phyloP scores from a whole-genome alignment of 148 eudicot species.

The Nepenthes gracilis region DNA sequence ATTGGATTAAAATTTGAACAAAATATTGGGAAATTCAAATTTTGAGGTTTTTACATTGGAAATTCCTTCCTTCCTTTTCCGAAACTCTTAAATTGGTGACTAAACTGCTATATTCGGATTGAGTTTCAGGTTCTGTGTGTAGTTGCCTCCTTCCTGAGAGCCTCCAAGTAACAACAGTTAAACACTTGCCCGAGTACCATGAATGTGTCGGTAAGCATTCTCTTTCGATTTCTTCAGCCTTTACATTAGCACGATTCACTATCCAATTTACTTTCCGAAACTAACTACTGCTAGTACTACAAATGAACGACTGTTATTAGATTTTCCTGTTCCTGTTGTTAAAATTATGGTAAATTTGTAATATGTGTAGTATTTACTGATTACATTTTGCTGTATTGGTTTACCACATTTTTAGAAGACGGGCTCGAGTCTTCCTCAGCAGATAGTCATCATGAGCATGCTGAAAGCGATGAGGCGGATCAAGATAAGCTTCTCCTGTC shows the following conservation, averaged over 20 bases:
- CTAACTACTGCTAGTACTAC: no score
- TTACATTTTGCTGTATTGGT: slow-evolving; percentile 7
- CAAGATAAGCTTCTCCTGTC: slow-evolving; percentile 33
- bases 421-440: slow-evolving; percentile 34
- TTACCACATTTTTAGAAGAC: slow-evolving; percentile 19
- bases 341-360: no score
- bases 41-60: no score
- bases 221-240: neutral
- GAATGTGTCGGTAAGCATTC: slow-evolving; percentile 31
- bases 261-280: no score
- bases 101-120: neutral
- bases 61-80: neutral
- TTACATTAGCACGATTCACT: neutral
- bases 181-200: slow-evolving; percentile 68
- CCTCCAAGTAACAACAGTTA: slow-evolving; percentile 68
- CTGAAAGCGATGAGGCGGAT: slow-evolving; percentile 43
- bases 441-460: slow-evolving; percentile 21
- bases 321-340: no score
- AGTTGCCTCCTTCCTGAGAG: slow-evolving; percentile 87
- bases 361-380: neutral
- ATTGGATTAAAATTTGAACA: no score
- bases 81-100: neutral
- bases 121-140: slow-evolving; percentile 57
- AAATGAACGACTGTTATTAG: no score
- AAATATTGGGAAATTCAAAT: no score